phyloP scores from a whole-genome alignment of 306 rosid species.

The Vigna radiata region DNA sequence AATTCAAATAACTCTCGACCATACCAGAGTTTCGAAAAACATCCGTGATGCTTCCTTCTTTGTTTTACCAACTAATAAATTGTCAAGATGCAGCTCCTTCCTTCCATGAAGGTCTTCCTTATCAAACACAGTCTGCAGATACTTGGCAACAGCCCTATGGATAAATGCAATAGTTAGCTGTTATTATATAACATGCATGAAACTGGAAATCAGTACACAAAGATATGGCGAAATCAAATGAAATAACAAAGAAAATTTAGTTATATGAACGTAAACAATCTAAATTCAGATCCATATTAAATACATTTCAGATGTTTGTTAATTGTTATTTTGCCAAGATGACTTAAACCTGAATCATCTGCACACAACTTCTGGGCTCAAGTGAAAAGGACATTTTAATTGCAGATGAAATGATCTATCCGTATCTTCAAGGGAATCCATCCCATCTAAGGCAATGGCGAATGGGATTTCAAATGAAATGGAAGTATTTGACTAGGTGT shows the following conservation, averaged over 20 bases:
- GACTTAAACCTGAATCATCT: constrained; percentile 29
- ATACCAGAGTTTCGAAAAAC: constrained; percentile 68
- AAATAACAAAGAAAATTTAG: constrained; percentile 21
- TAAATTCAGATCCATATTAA: constrained; percentile 4
- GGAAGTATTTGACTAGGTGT: neutral
- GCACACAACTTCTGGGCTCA: constrained; percentile 4
- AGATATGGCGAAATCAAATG: constrained; percentile 5
- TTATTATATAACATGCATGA: constrained; percentile 8
- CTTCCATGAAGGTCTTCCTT: constrained; percentile 73
- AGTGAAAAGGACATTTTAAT: neutral
- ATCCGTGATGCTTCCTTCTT: constrained; percentile 58
- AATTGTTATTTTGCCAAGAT: constrained; percentile 9
- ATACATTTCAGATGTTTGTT: neutral
- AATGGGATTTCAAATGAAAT: neutral
- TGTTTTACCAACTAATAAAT: constrained; percentile 61
- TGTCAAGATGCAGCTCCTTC: constrained; percentile 74
- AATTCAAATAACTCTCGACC: constrained; percentile 39
- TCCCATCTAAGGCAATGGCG: neutral
- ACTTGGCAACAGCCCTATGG: constrained; percentile 88
- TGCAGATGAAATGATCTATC: neutral
- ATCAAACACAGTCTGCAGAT: constrained; percentile 85
- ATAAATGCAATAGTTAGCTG: constrained; percentile 39
- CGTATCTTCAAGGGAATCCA: neutral
- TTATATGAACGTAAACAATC: constrained; percentile 13
- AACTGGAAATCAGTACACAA: neutral